Evolutionary conservation across 108 stramenopile species (phyloP).

Genomic region (Schizochytrium sp.): DNA sequence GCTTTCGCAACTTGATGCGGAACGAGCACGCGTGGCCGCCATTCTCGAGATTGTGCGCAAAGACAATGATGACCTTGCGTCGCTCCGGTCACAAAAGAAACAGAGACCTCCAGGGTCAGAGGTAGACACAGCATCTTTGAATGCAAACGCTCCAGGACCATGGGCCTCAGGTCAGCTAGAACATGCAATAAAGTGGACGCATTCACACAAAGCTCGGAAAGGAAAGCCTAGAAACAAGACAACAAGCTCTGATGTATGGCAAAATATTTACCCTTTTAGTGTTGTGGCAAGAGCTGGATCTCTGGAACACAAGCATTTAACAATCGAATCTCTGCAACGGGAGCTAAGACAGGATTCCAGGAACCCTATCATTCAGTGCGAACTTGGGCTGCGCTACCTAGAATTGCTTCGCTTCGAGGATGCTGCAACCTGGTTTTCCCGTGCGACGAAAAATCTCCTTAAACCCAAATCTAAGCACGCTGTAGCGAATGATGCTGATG

Average conservation of each 20-base stretch:
- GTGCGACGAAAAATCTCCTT: not conserved
- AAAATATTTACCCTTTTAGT: not conserved
- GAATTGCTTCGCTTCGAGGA: not conserved
- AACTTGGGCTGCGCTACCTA: not conserved
- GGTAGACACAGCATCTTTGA: not conserved
- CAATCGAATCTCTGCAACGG: not conserved
- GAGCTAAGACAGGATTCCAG: not conserved
- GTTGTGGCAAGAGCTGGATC: not conserved
- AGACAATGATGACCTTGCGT: slow-evolving; percentile 4
- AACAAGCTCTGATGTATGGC: not conserved
- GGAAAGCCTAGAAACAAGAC: not conserved
- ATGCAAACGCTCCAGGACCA: not conserved
- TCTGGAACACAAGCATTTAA: not conserved
- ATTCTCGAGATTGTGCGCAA: not conserved
- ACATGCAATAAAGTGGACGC: not conserved
- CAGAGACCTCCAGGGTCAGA: not conserved
- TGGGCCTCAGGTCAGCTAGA: not conserved
- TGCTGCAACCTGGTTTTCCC: not conserved
- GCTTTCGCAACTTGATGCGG: not conserved
- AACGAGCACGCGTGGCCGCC: not conserved
- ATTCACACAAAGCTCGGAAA: not conserved
- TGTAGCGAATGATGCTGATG: not conserved
- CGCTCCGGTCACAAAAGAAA: not conserved
- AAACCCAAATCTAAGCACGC: too few species aligned
- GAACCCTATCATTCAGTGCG: not conserved